Evolutionary conservation across 106 monocot genomes (phyloP), one percentile per base, ranked within the genome.

Genomic region (Acorus calamus): DNA sequence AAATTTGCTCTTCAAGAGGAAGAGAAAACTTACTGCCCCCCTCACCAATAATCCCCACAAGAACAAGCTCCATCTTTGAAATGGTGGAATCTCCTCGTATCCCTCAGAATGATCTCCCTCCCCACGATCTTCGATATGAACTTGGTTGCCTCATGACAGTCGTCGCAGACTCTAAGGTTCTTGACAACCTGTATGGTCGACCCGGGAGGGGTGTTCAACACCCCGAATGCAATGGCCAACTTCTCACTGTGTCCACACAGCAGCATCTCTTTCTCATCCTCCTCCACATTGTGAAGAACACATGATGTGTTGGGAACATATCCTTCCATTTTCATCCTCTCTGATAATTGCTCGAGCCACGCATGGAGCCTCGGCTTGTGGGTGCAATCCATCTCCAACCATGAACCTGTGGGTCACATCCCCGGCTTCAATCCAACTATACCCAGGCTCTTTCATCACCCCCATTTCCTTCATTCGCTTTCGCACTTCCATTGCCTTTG

Each of bases 31-130:
- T 28, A 28, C 28, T 28, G 28, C 28, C 28, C 28, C 28, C 28
- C 28, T 86, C 70, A 85, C 85, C 85, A 85, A 72, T 77, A 85
- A 73, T 85, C 85, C 10, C 85, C 51, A 60, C 85, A 86, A 66
- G 81, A 86, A 41, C 85, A 86, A 2, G 61, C 12, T 0, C 85
- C 85, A 74, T 86, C 66, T 69, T 64, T 78, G 14, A 78, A 86
- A 50, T 75, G 69, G 57, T 86, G 85, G 61, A 81, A 86, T 51
- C 85, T 75, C 52, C 69, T 78, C 2, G 73, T 55, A 78, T 86
- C 85, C 67, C 85, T 72, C 8, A 75, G 75, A 55, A 86, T 75
- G 43, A 86, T 81, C 59, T 78, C 85, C 66, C 65, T 81, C 46
- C 59, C 56, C 7, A 62, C 63, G 49, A 86, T 66, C 60, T 66